Evolutionary conservation across 1,284 basidiomycete genomes (phyloP), one percentile per base, ranked within the genome.

Genomic region (Macrocystidia cucumis): DNA sequence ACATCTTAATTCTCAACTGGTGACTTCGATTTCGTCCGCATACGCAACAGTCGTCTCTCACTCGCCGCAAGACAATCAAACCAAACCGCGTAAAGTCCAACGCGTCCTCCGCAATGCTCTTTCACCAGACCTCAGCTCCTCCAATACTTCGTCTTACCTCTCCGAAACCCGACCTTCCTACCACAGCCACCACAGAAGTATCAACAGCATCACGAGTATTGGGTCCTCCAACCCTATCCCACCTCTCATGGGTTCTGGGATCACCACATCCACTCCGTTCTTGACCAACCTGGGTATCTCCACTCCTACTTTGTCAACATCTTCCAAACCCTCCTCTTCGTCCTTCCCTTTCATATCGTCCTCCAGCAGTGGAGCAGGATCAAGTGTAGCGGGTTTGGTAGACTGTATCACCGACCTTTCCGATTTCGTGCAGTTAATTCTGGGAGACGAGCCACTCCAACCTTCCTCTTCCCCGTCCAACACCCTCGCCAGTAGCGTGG

Each of bases 331-430:
- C 46, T 32, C 40, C 32, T 35, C 37, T 36, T 31, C 34, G 43
- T 35, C 35, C 45, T 33, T 38, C n/a, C n/a, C n/a, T n/a, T n/a
- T n/a, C n/a, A n/a, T n/a, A n/a, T n/a, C n/a, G n/a, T n/a, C n/a
- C n/a, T n/a, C n/a, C n/a, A 67, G 37, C 58, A 66, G 5, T 44
- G 53, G 32, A 60, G 60, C 24, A 42, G 48, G 26, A 36, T 39
- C 29, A 40, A 43, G 21, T 39, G 21, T 41, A 47, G 41, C 14
- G n/a, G 32, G 12, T 12, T n/a, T 23, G 12, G n/a, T 14, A 7
- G 23, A 18, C 11, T 13, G 19, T 5, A 26, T 9, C 13, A 34
- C 12, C 2, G 73, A 80, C 41, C 40, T 67, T 28, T 50, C 49
- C 16, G 43, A 40, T 8, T 58, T 67, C 36, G 50, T 62, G n/a